Conservation (phyloP, 2,329 filamentous ascomycete genomes). For the Aspergillus glaucus region DNA sequence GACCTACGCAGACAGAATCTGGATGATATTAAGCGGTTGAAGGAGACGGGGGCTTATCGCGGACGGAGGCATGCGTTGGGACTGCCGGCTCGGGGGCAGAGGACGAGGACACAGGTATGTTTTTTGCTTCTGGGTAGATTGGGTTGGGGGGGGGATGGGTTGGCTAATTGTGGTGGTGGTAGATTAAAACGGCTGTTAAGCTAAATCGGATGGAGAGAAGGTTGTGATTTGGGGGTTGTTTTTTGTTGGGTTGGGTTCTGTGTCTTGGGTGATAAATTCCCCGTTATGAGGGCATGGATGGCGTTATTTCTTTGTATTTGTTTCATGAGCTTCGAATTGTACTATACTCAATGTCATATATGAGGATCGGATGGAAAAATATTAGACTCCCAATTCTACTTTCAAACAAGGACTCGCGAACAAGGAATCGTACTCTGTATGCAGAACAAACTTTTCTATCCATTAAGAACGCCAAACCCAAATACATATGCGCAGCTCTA, state of each 20-base stretch:
- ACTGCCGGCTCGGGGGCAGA: conserved; percentile 84
- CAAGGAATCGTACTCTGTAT: conserved; percentile 3
- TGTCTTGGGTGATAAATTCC: conserved; percentile 11
- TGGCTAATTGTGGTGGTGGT: conserved; percentile 18
- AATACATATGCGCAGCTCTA: conserved; percentile 21
- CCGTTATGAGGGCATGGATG: conserved; percentile 13
- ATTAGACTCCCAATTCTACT: not conserved
- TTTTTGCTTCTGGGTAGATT: conserved; percentile 1
- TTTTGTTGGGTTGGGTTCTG: conserved; percentile 9
- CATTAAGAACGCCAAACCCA: conserved; percentile 21
- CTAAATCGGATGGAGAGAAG: conserved; percentile 55
- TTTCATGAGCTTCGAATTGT: conserved; percentile 10
- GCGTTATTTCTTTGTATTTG: conserved; percentile 11
- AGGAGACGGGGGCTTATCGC: conserved; percentile 84
- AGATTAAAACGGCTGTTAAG: conserved; percentile 55
- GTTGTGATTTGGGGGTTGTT: conserved; percentile 19
- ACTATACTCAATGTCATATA: conserved; percentile 5
- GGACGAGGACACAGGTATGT: conserved; percentile 67
- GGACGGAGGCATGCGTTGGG: conserved; percentile 89
- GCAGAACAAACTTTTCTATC: conserved; percentile 19
- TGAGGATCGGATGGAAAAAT: not conserved
- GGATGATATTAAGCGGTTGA: conserved; percentile 79
- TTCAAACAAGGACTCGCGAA: not conserved
- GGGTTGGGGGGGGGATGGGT: too few relatives aligned
- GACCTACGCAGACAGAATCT: conserved; percentile 70